Percentiles rank a stretch among this genome's conserved stretches.
Conservation (phyloP, 83 land plant genomes). For the Picea abies region DNA sequence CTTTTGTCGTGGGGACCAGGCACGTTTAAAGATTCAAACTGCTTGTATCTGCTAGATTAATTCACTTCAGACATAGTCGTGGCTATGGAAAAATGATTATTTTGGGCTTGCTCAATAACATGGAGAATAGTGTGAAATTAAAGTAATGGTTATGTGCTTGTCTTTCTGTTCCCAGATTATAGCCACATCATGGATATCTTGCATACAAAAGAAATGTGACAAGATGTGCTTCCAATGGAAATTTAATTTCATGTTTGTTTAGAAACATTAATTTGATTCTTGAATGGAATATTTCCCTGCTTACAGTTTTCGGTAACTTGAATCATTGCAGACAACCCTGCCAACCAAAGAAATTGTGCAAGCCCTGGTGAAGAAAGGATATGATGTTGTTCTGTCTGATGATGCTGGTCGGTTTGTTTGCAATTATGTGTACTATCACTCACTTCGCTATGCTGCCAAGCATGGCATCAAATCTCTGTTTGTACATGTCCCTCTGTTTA, state of each 20-base stretch:
- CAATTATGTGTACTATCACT: constrained; percentile 95
- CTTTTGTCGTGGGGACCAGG: background rate
- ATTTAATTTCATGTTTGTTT: background rate
- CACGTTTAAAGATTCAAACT: background rate
- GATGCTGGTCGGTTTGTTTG: constrained; percentile 97
- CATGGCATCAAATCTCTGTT: constrained; percentile 78
- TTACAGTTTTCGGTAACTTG: background rate
- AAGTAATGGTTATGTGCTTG: background rate
- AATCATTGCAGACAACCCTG: constrained; percentile 62
- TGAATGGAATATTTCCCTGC: background rate
- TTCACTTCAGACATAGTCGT: constrained; percentile 4
- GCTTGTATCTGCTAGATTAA: background rate
- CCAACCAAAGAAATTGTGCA: constrained; percentile 69
- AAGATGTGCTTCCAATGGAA: background rate
- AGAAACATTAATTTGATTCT: background rate
- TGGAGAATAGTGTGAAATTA: background rate
- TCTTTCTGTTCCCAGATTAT: background rate
- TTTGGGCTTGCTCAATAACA: constrained; percentile 5
- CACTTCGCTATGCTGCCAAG: constrained; percentile 69
- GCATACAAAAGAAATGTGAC: too few relatives aligned
- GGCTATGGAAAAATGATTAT: background rate
- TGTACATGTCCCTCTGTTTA: constrained; percentile 93
- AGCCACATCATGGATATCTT: too few relatives aligned
- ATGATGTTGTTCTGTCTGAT: constrained; percentile 68
- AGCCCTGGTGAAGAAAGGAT: constrained; percentile 60